Evolutionary conservation across 164 flowering plant genomes (phyloP).

Genomic region (Vitis rupestris): DNA sequence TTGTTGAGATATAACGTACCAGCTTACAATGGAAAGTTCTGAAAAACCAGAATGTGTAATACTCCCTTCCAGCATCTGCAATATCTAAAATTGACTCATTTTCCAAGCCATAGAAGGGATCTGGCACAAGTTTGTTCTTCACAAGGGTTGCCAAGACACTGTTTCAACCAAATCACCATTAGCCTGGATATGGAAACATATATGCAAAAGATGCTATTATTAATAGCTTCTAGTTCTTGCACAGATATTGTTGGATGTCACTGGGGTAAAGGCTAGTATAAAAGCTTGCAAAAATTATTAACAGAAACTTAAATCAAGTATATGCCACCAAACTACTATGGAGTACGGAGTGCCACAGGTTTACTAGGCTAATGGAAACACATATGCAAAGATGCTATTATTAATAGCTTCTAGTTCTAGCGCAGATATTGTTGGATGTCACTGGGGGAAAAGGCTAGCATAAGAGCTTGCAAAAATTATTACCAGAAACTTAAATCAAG

Average conservation of each 20-base stretch:
- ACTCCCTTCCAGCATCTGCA: slow-evolving; percentile 91
- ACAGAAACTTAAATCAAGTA: too few species aligned
- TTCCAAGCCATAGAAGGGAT: slow-evolving; percentile 90
- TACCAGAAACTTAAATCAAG: too few species aligned
- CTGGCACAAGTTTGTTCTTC: slow-evolving; percentile 83
- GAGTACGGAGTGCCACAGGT: too few species aligned
- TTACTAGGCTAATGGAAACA: neutral
- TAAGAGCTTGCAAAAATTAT: too few species aligned
- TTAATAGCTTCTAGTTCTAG: neutral
- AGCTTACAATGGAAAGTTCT: slow-evolving; percentile 68
- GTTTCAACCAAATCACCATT: slow-evolving; percentile 19
- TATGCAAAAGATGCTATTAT: neutral
- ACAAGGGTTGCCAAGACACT: slow-evolving; percentile 88
- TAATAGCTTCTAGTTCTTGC: neutral
- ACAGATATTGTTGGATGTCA: too few species aligned
- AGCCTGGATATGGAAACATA: slow-evolving; percentile 2
- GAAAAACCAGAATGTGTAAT: slow-evolving; percentile 97
- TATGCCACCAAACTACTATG: too few species aligned
- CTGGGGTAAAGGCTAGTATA: too few species aligned
- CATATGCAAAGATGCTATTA: neutral
- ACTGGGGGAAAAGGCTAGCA: too few species aligned
- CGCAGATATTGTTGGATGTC: too few species aligned
- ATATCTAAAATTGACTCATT: slow-evolving; percentile 88
- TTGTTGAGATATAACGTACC: slow-evolving; percentile 41
- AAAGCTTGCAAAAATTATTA: too few species aligned